phyloP scores from a whole-genome alignment of 2,329 filamentous ascomycete genomes.

The Epichloe aotearoae region DNA sequence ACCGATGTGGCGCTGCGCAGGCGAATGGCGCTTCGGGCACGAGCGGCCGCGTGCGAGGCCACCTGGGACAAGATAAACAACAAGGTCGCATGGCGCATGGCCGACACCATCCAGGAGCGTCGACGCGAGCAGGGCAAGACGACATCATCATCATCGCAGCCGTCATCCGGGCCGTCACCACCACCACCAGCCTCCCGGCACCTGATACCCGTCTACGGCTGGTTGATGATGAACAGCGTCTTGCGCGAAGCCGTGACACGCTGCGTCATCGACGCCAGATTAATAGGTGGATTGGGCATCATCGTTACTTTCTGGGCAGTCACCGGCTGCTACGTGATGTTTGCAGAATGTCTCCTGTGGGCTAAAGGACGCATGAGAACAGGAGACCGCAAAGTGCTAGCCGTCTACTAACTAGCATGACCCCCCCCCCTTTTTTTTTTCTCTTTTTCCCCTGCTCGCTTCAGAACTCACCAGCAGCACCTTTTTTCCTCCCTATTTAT shows the following conservation, averaged over 20 bases:
- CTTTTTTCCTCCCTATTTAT: too few species aligned
- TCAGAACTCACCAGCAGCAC: too few species aligned
- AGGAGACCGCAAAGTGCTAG: conserved; percentile 9
- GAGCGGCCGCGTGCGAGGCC: too few species aligned
- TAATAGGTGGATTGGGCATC: conserved; percentile 31
- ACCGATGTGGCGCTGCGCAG: conserved; percentile 20
- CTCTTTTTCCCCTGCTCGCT: too few species aligned
- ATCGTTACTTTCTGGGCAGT: conserved; percentile 36
- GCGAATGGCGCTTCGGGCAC: too few species aligned
- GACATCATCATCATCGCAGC: neutral
- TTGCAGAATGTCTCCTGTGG: conserved; percentile 32
- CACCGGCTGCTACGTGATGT: conserved; percentile 34
- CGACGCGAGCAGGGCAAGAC: conserved; percentile 17
- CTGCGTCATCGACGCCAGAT: conserved; percentile 28
- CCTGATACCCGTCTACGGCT: conserved; percentile 28
- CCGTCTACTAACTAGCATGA: too few species aligned
- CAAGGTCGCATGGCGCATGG: conserved; percentile 51
- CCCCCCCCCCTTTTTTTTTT: too few species aligned
- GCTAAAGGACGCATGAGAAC: conserved; percentile 19
- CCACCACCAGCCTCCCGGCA: conserved; percentile 13
- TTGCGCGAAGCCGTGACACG: conserved; percentile 22
- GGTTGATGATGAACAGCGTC: conserved; percentile 28
- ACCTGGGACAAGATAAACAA: conserved; percentile 59
- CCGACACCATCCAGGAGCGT: conserved; percentile 36
- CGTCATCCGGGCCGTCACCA: neutral